Conservation (phyloP, 73 alveolate species). For the Diophrys appendiculata region DNA sequence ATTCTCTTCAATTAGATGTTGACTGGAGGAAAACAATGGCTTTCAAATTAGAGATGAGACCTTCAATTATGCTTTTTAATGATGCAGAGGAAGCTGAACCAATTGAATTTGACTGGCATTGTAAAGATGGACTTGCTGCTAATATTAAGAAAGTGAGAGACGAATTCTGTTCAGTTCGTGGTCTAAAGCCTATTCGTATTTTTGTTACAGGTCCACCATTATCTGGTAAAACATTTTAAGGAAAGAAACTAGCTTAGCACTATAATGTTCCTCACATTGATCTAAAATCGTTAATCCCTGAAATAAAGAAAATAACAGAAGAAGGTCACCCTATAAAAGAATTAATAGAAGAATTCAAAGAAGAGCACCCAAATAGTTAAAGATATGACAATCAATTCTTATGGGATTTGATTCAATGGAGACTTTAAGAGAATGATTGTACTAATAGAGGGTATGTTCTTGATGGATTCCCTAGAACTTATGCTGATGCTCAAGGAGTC, state of each 20-base stretch:
- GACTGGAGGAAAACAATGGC: slow-evolving; percentile 41
- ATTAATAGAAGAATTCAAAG: slow-evolving; percentile 16
- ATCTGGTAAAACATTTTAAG: slow-evolving; percentile 81
- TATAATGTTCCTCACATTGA: slow-evolving; percentile 88
- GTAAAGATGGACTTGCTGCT: slow-evolving; percentile 67
- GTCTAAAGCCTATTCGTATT: slow-evolving; percentile 77
- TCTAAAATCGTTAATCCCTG: slow-evolving; percentile 70
- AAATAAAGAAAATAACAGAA: slow-evolving; percentile 13
- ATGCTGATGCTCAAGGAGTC: slow-evolving; percentile 74
- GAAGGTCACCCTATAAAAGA: slow-evolving; percentile 37
- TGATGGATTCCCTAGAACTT: slow-evolving; percentile 85
- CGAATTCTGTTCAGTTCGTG: slow-evolving; percentile 80
- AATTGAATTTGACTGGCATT: slow-evolving; percentile 66
- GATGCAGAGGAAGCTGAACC: slow-evolving; percentile 45
- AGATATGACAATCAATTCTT: slow-evolving; percentile 78
- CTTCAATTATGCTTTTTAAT: slow-evolving; percentile 19
- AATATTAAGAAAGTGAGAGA: slow-evolving; percentile 65
- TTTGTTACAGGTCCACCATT: slow-evolving; percentile 93
- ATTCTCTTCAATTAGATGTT: slow-evolving; percentile 23
- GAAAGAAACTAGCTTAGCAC: slow-evolving; percentile 77
- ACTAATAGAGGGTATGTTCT: slow-evolving; percentile 91
- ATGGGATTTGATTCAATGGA: slow-evolving; percentile 71
- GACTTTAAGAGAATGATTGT: slow-evolving; percentile 77
- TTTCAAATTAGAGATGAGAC: slow-evolving; percentile 20
- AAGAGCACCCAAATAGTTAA: slow-evolving; percentile 39